These are phyloP conservation scores for Berberis thunbergii DNA, from an alignment of 164 flowering plant species.

Conservation along the genomic window DNA sequence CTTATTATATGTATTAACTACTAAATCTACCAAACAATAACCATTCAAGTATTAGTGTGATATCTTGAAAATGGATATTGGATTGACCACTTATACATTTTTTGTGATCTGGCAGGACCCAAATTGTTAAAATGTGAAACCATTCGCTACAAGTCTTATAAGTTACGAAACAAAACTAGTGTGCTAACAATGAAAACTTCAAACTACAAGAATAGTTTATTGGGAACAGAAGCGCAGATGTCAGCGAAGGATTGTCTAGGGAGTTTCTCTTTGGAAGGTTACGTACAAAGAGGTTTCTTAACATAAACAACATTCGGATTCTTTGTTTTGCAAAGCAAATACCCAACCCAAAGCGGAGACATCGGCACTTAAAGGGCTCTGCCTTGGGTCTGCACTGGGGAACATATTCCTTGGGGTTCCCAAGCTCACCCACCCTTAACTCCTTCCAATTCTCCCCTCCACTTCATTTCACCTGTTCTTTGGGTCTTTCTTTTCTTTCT, in stretches of 20 bases:
- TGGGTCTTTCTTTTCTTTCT: neutral
- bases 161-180: too few relatives aligned
- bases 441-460: neutral
- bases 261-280: neutral
- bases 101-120: too few relatives aligned
- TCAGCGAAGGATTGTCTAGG: slow-evolving; percentile 52
- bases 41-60: neutral
- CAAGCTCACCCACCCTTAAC: slow-evolving; percentile 9
- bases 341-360: slow-evolving; percentile 54
- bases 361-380: slow-evolving; percentile 70
- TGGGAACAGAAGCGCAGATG: slow-evolving; percentile 67
- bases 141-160: too few relatives aligned
- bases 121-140: too few relatives aligned
- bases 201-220: slow-evolving; percentile 11
- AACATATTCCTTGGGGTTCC: slow-evolving; percentile 48
- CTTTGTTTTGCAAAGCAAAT: neutral
- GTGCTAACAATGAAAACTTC: neutral
- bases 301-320: neutral
- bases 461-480: too few relatives aligned
- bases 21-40: neutral
- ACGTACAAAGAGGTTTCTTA: slow-evolving; percentile 28
- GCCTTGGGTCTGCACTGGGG: slow-evolving; percentile 48
- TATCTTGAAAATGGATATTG: too few relatives aligned
- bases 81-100: too few relatives aligned
- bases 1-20: slow-evolving; percentile 12